These are phyloP conservation scores for Psilocybe tampanensis DNA, from an alignment of 768 basidiomycete species.

Conservation along the genomic window DNA sequence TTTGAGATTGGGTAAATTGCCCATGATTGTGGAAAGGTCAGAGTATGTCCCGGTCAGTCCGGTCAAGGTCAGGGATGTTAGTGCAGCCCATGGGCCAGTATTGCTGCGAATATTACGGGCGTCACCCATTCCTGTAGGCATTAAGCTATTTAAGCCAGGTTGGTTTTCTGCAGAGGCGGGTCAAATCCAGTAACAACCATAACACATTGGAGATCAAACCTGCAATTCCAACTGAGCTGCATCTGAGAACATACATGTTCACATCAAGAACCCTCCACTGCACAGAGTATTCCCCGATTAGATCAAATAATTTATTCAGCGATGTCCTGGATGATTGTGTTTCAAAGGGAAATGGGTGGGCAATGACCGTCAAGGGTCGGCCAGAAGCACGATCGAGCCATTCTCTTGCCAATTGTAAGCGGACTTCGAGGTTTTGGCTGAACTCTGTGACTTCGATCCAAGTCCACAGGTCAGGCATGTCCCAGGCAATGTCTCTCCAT, in stretches of 20 bases:
- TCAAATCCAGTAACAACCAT: too few relatives aligned
- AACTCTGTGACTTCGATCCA: constrained; percentile 2
- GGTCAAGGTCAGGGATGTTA: too few relatives aligned
- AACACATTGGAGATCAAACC: background rate
- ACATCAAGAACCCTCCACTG: constrained; percentile 6
- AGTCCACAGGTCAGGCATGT: background rate
- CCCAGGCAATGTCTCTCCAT: constrained; percentile 9
- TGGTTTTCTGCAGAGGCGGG: too few relatives aligned
- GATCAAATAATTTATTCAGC: background rate
- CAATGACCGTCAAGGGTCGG: background rate
- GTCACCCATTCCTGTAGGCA: too few relatives aligned
- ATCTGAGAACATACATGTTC: background rate
- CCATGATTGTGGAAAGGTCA: background rate
- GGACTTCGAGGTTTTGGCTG: background rate
- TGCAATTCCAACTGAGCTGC: background rate
- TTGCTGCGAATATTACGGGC: too few relatives aligned
- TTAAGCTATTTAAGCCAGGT: too few relatives aligned
- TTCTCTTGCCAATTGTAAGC: background rate
- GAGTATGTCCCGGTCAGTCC: too few relatives aligned
- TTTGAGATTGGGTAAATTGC: background rate
- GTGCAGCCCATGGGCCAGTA: too few relatives aligned
- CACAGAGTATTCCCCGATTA: constrained; percentile 1
- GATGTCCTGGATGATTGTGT: background rate
- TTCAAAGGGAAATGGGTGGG: background rate
- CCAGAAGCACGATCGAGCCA: constrained; percentile 2